A percentile compares a stretch with the other conserved stretches of the same genome.
Conservation (phyloP, 164 flowering plant genomes). For the Cinnamomum chago region DNA sequence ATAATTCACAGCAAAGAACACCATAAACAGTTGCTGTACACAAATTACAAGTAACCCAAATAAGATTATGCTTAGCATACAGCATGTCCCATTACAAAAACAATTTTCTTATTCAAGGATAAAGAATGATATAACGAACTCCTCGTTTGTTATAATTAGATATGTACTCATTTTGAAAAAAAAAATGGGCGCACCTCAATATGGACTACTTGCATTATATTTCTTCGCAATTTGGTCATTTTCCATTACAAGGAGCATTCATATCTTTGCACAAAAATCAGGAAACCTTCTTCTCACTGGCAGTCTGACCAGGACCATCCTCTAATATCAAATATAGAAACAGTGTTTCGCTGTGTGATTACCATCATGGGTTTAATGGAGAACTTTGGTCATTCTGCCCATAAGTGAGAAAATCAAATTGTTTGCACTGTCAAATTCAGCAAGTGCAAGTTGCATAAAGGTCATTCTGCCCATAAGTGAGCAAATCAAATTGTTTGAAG, state of each 20-base stretch:
- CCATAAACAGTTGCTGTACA: not conserved
- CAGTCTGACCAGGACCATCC: no score
- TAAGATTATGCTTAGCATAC: constrained; percentile 11
- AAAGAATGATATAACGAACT: constrained; percentile 5
- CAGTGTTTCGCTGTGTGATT: not conserved
- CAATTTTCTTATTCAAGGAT: not conserved
- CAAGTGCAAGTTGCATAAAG: no score
- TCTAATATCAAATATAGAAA: no score
- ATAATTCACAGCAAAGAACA: not conserved
- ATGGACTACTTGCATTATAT: no score
- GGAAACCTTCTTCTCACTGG: no score
- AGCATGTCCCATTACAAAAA: not conserved
- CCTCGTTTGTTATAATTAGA: not conserved
- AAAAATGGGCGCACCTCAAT: no score
- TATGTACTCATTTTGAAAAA: no score
- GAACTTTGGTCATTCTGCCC: not conserved
- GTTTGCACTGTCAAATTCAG: no score
- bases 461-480: not conserved
- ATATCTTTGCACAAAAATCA: no score
- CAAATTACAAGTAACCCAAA: constrained; percentile 21
- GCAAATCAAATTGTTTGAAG: not conserved
- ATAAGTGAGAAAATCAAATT: no score
- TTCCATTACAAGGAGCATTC: no score
- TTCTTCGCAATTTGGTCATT: no score
- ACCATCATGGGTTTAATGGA: not conserved